These are phyloP conservation scores for Vachellia pachyceras DNA, from an alignment of 306 rosid species.

Conservation along the genomic window DNA sequence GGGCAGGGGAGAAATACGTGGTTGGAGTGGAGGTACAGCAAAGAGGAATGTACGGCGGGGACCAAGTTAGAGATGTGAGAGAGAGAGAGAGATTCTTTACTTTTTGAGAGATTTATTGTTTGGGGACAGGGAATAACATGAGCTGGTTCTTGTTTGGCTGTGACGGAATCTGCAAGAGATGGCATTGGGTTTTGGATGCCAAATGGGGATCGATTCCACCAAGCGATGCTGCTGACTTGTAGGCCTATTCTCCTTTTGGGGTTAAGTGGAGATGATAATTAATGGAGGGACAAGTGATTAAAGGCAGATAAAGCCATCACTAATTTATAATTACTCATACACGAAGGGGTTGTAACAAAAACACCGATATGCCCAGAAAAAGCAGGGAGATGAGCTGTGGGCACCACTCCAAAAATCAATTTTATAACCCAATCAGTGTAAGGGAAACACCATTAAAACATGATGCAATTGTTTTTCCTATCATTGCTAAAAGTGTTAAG, in stretches of 20 bases:
- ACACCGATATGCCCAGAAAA: slow-evolving; percentile 39
- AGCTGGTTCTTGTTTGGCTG: slow-evolving; percentile 45
- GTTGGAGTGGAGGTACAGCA: slow-evolving; percentile 30
- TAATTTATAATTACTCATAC: not conserved
- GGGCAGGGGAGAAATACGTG: not conserved
- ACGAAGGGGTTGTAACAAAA: slow-evolving; percentile 18
- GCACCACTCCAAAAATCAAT: slow-evolving; percentile 31
- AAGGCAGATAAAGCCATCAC: not conserved
- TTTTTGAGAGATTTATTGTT: slow-evolving; percentile 48
- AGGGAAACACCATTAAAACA: too few relatives aligned
- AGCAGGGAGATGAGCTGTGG: slow-evolving; percentile 41
- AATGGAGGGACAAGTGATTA: not conserved
- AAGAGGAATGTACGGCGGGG: slow-evolving; percentile 47
- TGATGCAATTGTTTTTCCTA: too few relatives aligned
- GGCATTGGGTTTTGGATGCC: not conserved
- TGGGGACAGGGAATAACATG: slow-evolving; percentile 52
- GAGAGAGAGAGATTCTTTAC: slow-evolving; percentile 45
- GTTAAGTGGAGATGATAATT: not conserved
- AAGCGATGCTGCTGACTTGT: not conserved
- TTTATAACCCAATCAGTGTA: slow-evolving; percentile 19
- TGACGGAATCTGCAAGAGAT: slow-evolving; percentile 30
- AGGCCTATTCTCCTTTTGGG: not conserved
- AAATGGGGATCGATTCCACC: slow-evolving; percentile 18
- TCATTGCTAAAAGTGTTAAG: too few relatives aligned
- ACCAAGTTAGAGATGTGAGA: slow-evolving; percentile 39